phyloP scores from a whole-genome alignment of 2,329 filamentous ascomycete genomes.

The Metarhizium album region DNA sequence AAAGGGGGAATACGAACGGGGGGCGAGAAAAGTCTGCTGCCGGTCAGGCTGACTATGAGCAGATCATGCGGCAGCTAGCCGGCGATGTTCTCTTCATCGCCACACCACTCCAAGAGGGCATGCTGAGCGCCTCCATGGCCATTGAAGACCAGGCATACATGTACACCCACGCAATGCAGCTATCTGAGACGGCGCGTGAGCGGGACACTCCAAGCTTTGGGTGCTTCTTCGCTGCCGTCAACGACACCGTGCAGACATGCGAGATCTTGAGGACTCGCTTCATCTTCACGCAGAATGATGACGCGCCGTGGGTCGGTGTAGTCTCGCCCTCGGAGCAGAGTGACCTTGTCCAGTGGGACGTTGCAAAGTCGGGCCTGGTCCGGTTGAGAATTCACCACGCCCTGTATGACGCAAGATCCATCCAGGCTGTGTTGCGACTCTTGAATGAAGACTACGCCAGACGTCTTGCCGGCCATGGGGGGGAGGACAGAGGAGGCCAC shows the following conservation, averaged over 20 bases:
- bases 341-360: slow-evolving; percentile 10
- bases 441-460: slow-evolving; percentile 9
- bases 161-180: slow-evolving; percentile 13
- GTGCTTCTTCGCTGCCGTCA: slow-evolving; percentile 11
- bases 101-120: slow-evolving; percentile 16
- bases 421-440: slow-evolving; percentile 11
- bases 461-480: slow-evolving; percentile 3
- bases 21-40: background rate
- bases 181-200: slow-evolving; percentile 8
- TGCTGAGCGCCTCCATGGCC: slow-evolving; percentile 15
- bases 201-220: slow-evolving; percentile 9
- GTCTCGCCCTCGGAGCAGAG: slow-evolving; percentile 12
- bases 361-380: background rate
- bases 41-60: slow-evolving; percentile 6
- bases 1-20: background rate
- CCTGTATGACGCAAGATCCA: slow-evolving; percentile 14
- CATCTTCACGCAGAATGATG: slow-evolving; percentile 11
- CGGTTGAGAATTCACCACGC: slow-evolving; percentile 13
- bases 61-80: slow-evolving; percentile 9
- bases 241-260: slow-evolving; percentile 13
- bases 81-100: slow-evolving; percentile 13
- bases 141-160: slow-evolving; percentile 12
- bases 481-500: background rate
- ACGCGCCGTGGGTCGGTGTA: slow-evolving; percentile 15
- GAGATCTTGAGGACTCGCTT: slow-evolving; percentile 16